Percentiles rank a stretch among this genome's conserved stretches.
These are phyloP conservation scores for Fusarium sp. DNA, from an alignment of 2,329 filamentous ascomycete genomes.

Conservation along the genomic window DNA sequence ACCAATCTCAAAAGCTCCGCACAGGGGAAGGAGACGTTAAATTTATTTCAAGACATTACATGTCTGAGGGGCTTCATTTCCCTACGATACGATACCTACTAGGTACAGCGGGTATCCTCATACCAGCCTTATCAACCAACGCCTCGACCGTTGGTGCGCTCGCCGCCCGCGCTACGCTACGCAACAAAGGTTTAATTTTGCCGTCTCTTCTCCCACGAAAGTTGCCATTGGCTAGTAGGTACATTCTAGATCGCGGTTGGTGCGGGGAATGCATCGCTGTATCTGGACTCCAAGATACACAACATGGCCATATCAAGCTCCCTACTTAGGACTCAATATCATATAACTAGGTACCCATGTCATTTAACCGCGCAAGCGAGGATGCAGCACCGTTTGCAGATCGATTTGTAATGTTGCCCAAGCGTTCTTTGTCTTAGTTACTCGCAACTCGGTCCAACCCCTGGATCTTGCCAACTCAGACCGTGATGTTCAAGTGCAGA, in stretches of 20 bases:
- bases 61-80: constrained; percentile 4
- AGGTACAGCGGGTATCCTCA: not conserved
- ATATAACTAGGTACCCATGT: not conserved
- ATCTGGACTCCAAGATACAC: constrained; percentile 5
- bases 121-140: constrained; percentile 11
- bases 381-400: not conserved
- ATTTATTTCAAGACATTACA: constrained; percentile 4
- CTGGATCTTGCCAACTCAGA: constrained; percentile 7
- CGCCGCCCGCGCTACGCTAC: not conserved
- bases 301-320: not conserved
- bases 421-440: not conserved
- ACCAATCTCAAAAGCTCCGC: constrained; percentile 34
- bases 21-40: constrained; percentile 22
- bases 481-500: constrained; percentile 12
- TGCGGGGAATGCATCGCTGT: constrained; percentile 33
- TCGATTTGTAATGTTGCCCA: not conserved
- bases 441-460: not conserved
- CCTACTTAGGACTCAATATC: too few relatives aligned
- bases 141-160: constrained; percentile 2
- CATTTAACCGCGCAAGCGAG: constrained; percentile 1
- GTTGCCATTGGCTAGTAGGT: constrained; percentile 16
- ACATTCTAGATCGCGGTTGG: not conserved
- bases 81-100: not conserved
- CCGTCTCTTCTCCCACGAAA: constrained; percentile 12
- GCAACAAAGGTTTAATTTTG: constrained; percentile 14